Evolutionary conservation across 129 eudicot genomes (phyloP), one percentile per base, ranked within the genome.

Genomic region (Flaveria brownii): DNA sequence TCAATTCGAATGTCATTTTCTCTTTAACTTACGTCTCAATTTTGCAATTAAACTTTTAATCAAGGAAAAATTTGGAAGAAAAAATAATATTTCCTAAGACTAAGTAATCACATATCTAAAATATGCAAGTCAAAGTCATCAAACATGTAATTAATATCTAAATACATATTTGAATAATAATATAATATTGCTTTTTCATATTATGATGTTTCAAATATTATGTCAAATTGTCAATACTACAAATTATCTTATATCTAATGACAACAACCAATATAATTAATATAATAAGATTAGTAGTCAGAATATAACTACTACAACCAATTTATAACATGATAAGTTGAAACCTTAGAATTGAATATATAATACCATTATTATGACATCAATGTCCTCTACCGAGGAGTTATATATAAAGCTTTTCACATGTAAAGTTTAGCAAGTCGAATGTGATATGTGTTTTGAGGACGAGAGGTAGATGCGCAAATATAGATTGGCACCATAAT

Each of bases 1-100:
- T 36, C 41, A 36, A 36, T 36, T 59, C 65, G 16, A 23, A 59
- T 59, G 65, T 59, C 65, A 59, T 25, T 59, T 59, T 59, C 65
- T 0, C n/a, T 59, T 22, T 23, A 10, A 10, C 36, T 59, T 11
- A 12, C 22, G 65, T 23, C 30, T 59, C 11, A 59, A 18, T 56
- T 25, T 57, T 13, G 65, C 65, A 59, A 22, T 10, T 59, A 59
- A 59, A 11, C 36, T 7, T 10, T 59, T 59, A 23, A 59, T 25
- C 65, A 59, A 22, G 33, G 6, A 56, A 59, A 23, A 23, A 15
- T 22, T 0, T 22, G 36, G 25, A 10, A 22, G 30, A 59, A 59
- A 59, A 22, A 22, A 23, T 23, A 23, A 23, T 11, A 2, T 59
- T 23, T 59, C 65, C 25, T 23, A 23, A 9, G 6, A 59, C 25